These are phyloP conservation scores for Abortiporus biennis DNA, from an alignment of 1,284 basidiomycete genomes.

Conservation along the genomic window DNA sequence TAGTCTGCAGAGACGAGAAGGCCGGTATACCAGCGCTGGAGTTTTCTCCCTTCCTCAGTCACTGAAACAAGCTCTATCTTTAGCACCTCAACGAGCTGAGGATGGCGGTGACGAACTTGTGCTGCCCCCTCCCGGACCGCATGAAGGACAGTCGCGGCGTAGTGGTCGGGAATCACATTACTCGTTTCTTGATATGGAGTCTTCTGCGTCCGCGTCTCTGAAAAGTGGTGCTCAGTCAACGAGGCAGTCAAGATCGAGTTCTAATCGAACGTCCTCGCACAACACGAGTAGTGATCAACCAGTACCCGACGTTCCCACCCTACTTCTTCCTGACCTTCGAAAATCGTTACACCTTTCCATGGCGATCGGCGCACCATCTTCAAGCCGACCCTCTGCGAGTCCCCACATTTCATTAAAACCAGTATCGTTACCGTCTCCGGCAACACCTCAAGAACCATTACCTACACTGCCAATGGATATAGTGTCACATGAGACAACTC, in stretches of 20 bases:
- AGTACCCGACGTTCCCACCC: slow-evolving; percentile 11
- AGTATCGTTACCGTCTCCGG: slow-evolving; percentile 17
- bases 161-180: slow-evolving; percentile 25
- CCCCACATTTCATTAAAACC: slow-evolving; percentile 23
- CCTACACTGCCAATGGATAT: slow-evolving; percentile 10
- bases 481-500: slow-evolving; percentile 9
- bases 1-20: slow-evolving; percentile 16
- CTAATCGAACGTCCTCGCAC: slow-evolving; percentile 19
- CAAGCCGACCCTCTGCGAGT: slow-evolving; percentile 21
- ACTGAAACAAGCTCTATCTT: slow-evolving; percentile 2
- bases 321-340: slow-evolving; percentile 17
- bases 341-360: slow-evolving; percentile 24
- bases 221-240: slow-evolving; percentile 16
- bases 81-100: too few species aligned
- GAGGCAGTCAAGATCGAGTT: slow-evolving; percentile 15
- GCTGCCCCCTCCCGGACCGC: neutral
- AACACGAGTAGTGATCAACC: slow-evolving; percentile 12
- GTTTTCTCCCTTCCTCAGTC: slow-evolving; percentile 24
- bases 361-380: slow-evolving; percentile 21
- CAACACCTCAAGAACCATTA: slow-evolving; percentile 11
- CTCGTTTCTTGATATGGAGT: slow-evolving; percentile 58
- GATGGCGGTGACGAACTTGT: too few species aligned
- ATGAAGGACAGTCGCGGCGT: too few species aligned
- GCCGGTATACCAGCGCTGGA: slow-evolving; percentile 19
- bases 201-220: slow-evolving; percentile 31